Evolutionary conservation across 2,329 filamentous ascomycete species (phyloP).

Genomic region (Aspergillus oerlinghausenensis): DNA sequence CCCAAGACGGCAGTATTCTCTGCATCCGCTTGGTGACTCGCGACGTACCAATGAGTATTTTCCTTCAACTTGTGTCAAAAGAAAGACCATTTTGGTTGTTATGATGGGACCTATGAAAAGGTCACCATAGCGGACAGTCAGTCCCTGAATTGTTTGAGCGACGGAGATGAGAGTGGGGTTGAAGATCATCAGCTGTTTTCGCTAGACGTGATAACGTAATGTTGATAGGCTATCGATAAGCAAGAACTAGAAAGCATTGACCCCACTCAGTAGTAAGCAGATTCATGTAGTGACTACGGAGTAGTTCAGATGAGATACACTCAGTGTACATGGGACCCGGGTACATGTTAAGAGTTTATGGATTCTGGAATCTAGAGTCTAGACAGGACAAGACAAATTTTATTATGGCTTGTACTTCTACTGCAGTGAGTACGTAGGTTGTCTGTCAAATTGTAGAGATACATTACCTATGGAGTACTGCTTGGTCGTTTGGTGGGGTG

Average conservation of each 20-base stretch:
- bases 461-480: background rate
- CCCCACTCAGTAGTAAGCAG: background rate
- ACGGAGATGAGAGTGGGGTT: background rate
- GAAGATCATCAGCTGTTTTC: background rate
- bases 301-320: background rate
- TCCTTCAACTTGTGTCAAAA: background rate
- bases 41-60: background rate
- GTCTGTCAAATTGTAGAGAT: background rate
- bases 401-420: background rate
- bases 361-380: background rate
- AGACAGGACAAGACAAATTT: background rate
- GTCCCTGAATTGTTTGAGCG: background rate
- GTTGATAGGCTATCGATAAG: constrained; percentile 14
- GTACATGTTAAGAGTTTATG: background rate
- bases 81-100: background rate
- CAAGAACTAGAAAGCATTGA: constrained; percentile 1
- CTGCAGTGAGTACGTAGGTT: background rate
- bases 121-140: background rate
- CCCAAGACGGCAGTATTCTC: background rate
- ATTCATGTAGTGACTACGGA: background rate
- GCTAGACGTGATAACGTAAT: constrained; percentile 1
- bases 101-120: background rate
- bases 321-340: background rate
- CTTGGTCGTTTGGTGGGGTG: background rate
- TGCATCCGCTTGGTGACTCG: background rate